phyloP scores from a whole-genome alignment of 2,329 filamentous ascomycete species.

The Coniochaeta pulveracea region DNA sequence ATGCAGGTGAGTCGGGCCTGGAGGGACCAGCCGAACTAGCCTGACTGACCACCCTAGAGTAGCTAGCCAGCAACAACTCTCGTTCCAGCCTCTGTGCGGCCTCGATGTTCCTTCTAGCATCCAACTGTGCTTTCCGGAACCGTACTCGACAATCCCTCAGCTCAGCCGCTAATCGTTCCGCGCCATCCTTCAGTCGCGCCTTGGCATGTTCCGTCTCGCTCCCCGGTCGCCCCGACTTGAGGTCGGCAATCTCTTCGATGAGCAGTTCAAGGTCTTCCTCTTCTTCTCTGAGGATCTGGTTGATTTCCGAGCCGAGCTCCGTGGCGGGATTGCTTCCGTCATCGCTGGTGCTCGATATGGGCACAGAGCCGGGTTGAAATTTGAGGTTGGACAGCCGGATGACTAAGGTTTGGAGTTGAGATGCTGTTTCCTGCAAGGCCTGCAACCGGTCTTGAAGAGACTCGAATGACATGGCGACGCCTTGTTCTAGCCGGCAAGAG shows the following conservation, averaged over 20 bases:
- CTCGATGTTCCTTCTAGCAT: constrained; percentile 65
- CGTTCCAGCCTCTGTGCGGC: constrained; percentile 66
- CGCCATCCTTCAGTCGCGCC: constrained; percentile 53
- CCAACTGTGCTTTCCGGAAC: constrained; percentile 74
- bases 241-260: constrained; percentile 64
- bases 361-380: constrained; percentile 46
- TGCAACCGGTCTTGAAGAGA: constrained; percentile 48
- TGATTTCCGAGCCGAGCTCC: constrained; percentile 73
- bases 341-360: constrained; percentile 26
- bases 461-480: constrained; percentile 42
- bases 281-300: constrained; percentile 62
- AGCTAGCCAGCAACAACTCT: constrained; percentile 59
- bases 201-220: constrained; percentile 50
- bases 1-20: constrained; percentile 19
- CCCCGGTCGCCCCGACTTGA: constrained; percentile 38
- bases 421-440: constrained; percentile 49
- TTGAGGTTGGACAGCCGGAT: constrained; percentile 44
- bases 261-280: constrained; percentile 78
- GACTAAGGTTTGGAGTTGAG: constrained; percentile 47
- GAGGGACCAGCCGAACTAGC: constrained; percentile 7
- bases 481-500: no score
- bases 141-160: constrained; percentile 52
- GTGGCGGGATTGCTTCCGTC: constrained; percentile 45
- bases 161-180: constrained; percentile 57
- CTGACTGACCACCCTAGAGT: constrained; percentile 24